A percentile compares a stretch with the other conserved stretches of the same genome.
phyloP scores from a whole-genome alignment of 768 basidiomycete genomes.

The Gymnopilus junonius region DNA sequence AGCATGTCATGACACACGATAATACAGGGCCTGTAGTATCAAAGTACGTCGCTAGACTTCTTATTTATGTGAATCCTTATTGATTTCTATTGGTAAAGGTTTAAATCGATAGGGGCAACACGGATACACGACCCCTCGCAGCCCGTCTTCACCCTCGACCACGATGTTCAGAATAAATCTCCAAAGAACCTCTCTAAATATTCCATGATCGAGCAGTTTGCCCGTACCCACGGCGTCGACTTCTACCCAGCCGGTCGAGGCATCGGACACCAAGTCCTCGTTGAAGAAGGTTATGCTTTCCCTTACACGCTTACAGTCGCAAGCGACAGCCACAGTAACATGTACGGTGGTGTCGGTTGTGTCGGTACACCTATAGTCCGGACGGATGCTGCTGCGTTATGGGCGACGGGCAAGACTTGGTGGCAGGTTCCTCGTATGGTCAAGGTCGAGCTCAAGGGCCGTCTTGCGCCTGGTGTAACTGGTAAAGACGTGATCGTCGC shows the following conservation, averaged over 20 bases:
- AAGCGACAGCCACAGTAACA: conserved; percentile 96
- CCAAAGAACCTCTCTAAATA: conserved; percentile 92
- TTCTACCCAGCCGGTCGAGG: conserved; percentile 98
- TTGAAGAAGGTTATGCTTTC: conserved; percentile 99
- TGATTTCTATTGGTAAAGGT: conserved; percentile 51
- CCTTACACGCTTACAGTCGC: conserved; percentile 95
- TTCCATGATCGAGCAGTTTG: conserved; percentile 88
- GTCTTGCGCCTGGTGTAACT: conserved; percentile 85
- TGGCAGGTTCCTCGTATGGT: conserved; percentile 99
- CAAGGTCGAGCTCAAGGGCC: conserved; percentile 88
- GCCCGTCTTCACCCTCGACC: conserved; percentile 95
- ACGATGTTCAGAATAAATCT: conserved; percentile 97
- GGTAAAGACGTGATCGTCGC: conserved; percentile 99
- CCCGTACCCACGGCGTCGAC: conserved; percentile 81
- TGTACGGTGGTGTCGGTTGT: conserved; percentile 98
- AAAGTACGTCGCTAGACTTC: conserved; percentile 63
- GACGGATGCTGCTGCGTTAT: conserved; percentile 92
- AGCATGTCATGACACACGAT: conserved; percentile 98
- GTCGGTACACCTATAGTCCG: conserved; percentile 97
- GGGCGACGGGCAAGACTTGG: conserved; percentile 99
- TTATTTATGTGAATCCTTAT: neutral
- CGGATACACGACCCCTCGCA: conserved; percentile 80
- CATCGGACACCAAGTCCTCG: conserved; percentile 96
- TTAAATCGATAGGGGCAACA: conserved; percentile 93
- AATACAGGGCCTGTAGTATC: conserved; percentile 98